Evolutionary conservation across 2,329 filamentous ascomycete genomes (phyloP), one percentile per base, ranked within the genome.

Genomic region (Drechslerella stenobrocha): DNA sequence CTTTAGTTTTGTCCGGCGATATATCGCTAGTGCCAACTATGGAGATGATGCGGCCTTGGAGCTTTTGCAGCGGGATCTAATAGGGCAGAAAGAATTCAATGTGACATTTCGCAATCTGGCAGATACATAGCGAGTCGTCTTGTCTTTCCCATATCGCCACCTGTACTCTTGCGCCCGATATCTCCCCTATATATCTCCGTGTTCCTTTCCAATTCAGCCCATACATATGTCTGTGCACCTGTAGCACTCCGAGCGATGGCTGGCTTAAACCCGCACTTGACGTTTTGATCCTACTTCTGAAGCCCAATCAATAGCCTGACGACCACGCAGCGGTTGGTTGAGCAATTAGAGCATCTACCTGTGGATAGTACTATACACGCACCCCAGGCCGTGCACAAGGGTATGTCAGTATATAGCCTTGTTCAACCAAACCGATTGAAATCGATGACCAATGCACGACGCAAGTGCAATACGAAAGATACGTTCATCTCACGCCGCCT

Each of bases 81-180:
- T 56, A 9, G 23, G 53, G n/a, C 55, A 45, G 5, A 51, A 56
- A 23, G 35, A 51, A 24, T 51, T 60, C 18, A 56, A 55, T 23
- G 28, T 67, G 18, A 47, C 24, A 13, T 67, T 67, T 50, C 55
- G 35, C 51, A 60, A 52, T 20, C 55, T 67, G 2, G 50, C 34
- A 3, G 26, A 42, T 32, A n/a, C 9, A 23, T 63, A 52, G 30
- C 5, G 24, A 11, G 30, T 48, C n/a, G 5, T 48, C 2, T n/a
- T 22, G n/a, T 9, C 3, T 3, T 24, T 28, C 6, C 6, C n/a
- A n/a, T n/a, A n/a, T n/a, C n/a, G n/a, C n/a, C n/a, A n/a, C n/a
- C n/a, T 28, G 13, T 37, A 7, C 4, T 15, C 5, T 44, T 42
- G 30, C 15, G 18, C 23, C n/a, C 4, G n/a, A 3, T 23, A 24